Base-by-base conservation (phyloP, 139 green algal genomes). In the Tetradesmus lagerheimii region DNA sequence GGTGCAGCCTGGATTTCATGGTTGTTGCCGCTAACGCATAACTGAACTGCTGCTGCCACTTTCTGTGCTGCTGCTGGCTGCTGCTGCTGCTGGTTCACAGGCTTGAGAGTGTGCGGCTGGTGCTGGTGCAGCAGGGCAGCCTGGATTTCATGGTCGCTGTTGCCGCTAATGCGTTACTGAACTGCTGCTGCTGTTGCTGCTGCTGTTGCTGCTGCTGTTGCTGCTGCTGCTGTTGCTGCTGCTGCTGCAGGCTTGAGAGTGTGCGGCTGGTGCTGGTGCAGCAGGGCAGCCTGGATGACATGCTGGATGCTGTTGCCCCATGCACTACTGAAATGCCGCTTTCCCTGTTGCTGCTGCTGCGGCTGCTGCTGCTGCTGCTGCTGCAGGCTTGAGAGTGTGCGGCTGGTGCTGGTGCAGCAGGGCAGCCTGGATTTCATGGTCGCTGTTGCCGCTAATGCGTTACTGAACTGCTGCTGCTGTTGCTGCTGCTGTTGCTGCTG, bases 161-260 rank as follows among this genome's bases (percentile, higher is more conserved):
- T n/a, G n/a, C n/a, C n/a, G n/a, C n/a, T n/a, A n/a, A n/a, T n/a
- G n/a, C 43, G 5, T 50, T 50, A 9, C 43, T 15, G 43, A 50
- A 50, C 47, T 62, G n/a, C n/a, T n/a, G n/a, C n/a, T n/a, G n/a
- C n/a, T 71, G 57, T 9, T 71, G 57, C 57, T 71, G 57, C 50
- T 71, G 16, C 57, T n/a, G 57, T 71, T 5, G 16, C 57, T 71
- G 57, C 57, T 71, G 50, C 57, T 71, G 57, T 23, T 71, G 57
- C 20, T 78, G 67, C n/a, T 41, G n/a, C n/a, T 38, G 8, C n/a
- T 41, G 67, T n/a, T 39, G n/a, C 67, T 37, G 67, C 67, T 38
- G 31, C n/a, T 74, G 62, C n/a, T 78, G 67, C 20, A 94, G 97
- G 66, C 90, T 99, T 45, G 96, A 98, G 67, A 95, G 89, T 18